Evolutionary conservation across 225 moss, liverwort and hornwort species (phyloP), one percentile per base, ranked within the genome.

Genomic region (Physcomitrellopsis africana): DNA sequence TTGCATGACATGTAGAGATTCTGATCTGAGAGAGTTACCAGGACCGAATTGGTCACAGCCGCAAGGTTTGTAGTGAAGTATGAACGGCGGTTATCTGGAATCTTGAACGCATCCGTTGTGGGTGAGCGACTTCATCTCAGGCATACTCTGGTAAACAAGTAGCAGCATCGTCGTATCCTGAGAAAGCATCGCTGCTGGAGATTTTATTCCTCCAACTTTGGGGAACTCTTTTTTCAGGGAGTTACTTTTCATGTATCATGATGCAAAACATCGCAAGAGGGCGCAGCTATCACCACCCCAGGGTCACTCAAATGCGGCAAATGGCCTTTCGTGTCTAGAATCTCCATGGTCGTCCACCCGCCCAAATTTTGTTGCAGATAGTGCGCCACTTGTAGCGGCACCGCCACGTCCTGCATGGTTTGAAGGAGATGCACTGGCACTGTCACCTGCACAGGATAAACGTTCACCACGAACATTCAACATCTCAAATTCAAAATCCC

Each of bases 271-370:
- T 26, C 83, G 81, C 46, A 76, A 26, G 48, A 94, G n/a, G n/a
- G 68, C 23, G 88, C 90, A 48, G 87, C 87, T 45, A 92, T 69
- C 22, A 92, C 87, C 54, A 78, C 66, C 37, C 85, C 87, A 11
- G 90, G 92, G n/a, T 85, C 77, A 27, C 85, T 89, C 37, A 94
- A 75, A 67, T 94, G 94, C 7, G 92, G 94, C 41, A 94, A 59
- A 81, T 92, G 94, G 10, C 90, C 94, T 72, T 82, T 81, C 27
- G 86, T 85, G 69, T 81, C 73, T 52, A 93, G 70, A 3, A 91
- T 75, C 75, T 93, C 93, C 37, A 85, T 81, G 29, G 88, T 80
- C 17, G 88, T 77, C 76, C 79, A 64, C 69, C 93, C 88, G 61
- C 92, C 92, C 37, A 94, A 74, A 44, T 81, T 64, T 10, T 76